Conservation (phyloP, 2,329 filamentous ascomycete genomes). For the Pezicula radicicola region DNA sequence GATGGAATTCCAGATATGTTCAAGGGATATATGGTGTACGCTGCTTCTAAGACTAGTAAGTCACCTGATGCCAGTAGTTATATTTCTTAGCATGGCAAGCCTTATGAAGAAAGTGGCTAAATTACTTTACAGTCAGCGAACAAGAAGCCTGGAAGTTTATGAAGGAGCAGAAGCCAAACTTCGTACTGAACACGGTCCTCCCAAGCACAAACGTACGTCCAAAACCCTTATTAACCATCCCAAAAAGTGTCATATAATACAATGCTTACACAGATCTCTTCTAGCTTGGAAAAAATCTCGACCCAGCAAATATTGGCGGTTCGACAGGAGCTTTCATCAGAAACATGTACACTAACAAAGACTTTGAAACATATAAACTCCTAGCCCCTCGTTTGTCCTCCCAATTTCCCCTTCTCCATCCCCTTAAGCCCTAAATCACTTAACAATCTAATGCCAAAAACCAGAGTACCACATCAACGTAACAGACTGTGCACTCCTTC, state of each 20-base stretch:
- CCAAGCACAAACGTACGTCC: not conserved
- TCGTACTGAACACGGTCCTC: not conserved
- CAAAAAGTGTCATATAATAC: not conserved
- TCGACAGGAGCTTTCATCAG: not conserved
- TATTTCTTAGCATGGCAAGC: not conserved
- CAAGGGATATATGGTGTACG: not conserved
- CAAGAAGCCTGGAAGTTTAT: slow-evolving; percentile 1
- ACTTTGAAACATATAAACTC: not conserved
- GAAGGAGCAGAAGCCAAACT: not conserved
- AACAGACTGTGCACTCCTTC: not conserved
- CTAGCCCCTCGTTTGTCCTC: not conserved
- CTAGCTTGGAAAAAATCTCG: not conserved
- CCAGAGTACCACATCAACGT: not conserved
- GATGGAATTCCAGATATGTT: not conserved
- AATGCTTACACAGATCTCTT: not conserved
- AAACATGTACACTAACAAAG: not conserved
- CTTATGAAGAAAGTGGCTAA: not conserved
- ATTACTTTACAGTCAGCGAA: not conserved
- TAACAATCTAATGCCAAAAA: not conserved
- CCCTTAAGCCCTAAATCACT: not conserved
- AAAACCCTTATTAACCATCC: not conserved
- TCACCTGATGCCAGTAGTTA: not conserved
- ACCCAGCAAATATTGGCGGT: not conserved
- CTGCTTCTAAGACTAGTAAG: not conserved
- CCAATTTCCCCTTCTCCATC: not conserved